Evolutionary conservation across 108 stramenopile species (phyloP).

Genomic region (Bacterosira constricta): DNA sequence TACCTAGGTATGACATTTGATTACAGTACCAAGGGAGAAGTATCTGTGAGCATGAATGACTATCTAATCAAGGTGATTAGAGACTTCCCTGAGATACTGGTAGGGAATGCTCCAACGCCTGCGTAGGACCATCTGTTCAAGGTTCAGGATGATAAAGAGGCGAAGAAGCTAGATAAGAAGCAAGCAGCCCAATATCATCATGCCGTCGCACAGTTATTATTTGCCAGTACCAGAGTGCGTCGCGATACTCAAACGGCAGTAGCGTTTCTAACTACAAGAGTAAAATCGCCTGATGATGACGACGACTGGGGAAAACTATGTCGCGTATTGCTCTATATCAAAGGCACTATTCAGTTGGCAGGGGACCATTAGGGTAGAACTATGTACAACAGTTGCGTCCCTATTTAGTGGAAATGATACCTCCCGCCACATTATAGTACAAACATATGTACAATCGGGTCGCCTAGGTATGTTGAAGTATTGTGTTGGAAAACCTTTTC

Average conservation of each 20-base stretch:
- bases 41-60: background rate
- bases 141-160: background rate
- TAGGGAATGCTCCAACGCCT: background rate
- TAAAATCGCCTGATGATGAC: background rate
- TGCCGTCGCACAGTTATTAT: background rate
- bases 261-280: slow-evolving; percentile 1
- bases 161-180: background rate
- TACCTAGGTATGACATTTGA: too few species aligned
- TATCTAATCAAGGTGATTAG: background rate
- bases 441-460: too few species aligned
- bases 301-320: slow-evolving; percentile 12
- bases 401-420: too few species aligned
- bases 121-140: background rate
- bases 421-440: too few species aligned
- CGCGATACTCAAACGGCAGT: slow-evolving; percentile 4
- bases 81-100: background rate
- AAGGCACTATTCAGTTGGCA: too few species aligned
- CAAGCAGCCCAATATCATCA: background rate
- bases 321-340: background rate
- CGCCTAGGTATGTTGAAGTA: too few species aligned
- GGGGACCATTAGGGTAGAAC: too few species aligned
- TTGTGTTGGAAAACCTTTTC: too few species aligned
- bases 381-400: too few species aligned
- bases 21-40: too few species aligned
- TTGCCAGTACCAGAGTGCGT: background rate